Percentiles rank a stretch among this genome's conserved stretches.
These are phyloP conservation scores for Mortierella sp. DNA, from an alignment of 371 early-diverging fungal genomes.

Conservation along the genomic window DNA sequence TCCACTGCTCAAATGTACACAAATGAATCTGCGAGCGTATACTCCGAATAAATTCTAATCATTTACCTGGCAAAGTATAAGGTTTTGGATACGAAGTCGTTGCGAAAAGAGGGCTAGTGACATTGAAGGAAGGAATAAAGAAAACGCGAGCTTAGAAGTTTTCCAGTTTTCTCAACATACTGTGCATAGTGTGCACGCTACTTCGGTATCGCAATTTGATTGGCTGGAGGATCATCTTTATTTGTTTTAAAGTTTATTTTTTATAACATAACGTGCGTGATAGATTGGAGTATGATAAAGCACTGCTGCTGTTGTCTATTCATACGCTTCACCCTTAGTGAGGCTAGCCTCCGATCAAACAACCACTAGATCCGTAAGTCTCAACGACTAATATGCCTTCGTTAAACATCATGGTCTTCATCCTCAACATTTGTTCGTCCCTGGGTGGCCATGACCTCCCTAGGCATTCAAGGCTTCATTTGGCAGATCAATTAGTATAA, in stretches of 20 bases:
- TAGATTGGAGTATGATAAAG: too few species aligned
- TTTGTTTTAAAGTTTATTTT: neutral
- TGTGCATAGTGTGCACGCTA: neutral
- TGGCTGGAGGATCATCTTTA: neutral
- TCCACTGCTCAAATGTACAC: too few species aligned
- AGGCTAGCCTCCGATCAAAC: neutral
- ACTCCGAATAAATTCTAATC: too few species aligned
- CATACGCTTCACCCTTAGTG: too few species aligned
- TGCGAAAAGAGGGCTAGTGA: neutral
- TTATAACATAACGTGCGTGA: too few species aligned
- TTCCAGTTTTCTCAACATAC: neutral
- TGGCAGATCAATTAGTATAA: neutral
- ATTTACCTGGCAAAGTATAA: neutral
- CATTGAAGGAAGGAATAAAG: neutral
- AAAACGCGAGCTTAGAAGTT: neutral
- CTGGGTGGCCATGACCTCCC: neutral
- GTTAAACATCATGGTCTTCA: neutral
- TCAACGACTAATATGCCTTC: neutral
- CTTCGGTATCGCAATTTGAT: neutral
- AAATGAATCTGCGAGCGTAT: too few species aligned
- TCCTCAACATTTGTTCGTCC: neutral
- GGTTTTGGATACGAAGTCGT: neutral
- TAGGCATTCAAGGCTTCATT: neutral
- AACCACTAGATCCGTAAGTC: neutral
- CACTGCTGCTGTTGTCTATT: too few species aligned